A percentile compares a stretch with the other conserved stretches of the same genome.
phyloP scores from a whole-genome alignment of 2,329 filamentous ascomycete species.

The Periconia macrospinosa region DNA sequence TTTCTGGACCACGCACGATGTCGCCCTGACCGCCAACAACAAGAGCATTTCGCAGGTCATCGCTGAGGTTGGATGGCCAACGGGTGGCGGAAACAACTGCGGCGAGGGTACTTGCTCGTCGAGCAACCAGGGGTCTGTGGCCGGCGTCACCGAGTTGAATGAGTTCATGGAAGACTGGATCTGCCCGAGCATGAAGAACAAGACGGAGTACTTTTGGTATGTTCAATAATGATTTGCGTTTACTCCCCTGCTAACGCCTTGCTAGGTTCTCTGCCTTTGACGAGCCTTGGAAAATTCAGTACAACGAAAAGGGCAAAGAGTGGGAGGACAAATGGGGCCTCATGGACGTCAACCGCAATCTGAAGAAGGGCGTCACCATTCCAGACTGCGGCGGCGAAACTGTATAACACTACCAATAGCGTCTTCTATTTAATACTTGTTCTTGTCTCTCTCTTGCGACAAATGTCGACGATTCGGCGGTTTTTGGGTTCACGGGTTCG shows the following conservation, averaged over 20 bases:
- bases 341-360: conserved; percentile 79
- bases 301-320: conserved; percentile 65
- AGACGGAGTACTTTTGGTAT: conserved; percentile 91
- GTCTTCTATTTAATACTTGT: too few relatives aligned
- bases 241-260: conserved; percentile 4
- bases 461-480: too few relatives aligned
- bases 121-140: conserved; percentile 66
- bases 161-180: conserved; percentile 85
- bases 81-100: conserved; percentile 77
- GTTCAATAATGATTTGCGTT: conserved; percentile 21
- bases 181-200: conserved; percentile 76
- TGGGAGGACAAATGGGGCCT: conserved; percentile 98
- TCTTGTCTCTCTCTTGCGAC: too few relatives aligned
- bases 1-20: conserved; percentile 78
- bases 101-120: conserved; percentile 62
- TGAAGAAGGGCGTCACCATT: conserved; percentile 83
- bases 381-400: conserved; percentile 83
- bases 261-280: conserved; percentile 87
- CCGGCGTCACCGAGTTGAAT: conserved; percentile 80
- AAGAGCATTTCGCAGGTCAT: conserved; percentile 70
- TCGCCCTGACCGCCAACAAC: conserved; percentile 58
- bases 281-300: conserved; percentile 88
- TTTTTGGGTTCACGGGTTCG: too few relatives aligned
- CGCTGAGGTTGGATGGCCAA: conserved; percentile 90
- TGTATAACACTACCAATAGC: conserved; percentile 34